Evolutionary conservation across 169 alveolate species (phyloP), one percentile per base, ranked within the genome.

Genomic region (Nephromyces sp.): DNA sequence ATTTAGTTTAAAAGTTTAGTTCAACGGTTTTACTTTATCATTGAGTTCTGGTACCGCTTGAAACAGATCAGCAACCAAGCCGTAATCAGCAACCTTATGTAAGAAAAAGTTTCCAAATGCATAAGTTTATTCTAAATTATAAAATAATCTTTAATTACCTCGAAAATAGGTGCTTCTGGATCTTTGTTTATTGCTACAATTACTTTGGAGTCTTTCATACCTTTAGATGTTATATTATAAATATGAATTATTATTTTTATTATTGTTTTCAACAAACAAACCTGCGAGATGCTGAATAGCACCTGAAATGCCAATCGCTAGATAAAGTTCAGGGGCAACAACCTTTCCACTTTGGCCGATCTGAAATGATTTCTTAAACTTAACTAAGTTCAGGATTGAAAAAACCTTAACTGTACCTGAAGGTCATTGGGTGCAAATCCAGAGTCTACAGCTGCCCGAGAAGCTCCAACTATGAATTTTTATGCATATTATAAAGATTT

Each of bases 311-410:
- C 96, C 96, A 30, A 89, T 87, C 5, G 94, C 94, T 5, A 91
- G 65, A 82, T 91, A 91, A 32, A 89, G 84, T 52, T 89, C 84
- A 3, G 96, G 96, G 0, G 94, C 94, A 28, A 91, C 96, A 24
- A 89, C 92, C 73, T 91, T 91, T 6, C 96, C 96, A 8, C 94
- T 91, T 74, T 91, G 86, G 6, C 96, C 96, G 24, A 91, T 86
- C 85, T 90, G 83, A 24, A 8, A 29, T 4, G 72, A 29, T 4
- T 22, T 21, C 74, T n/a, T 66, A 2, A 21, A 3, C 21, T 35
- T 3, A 5, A 8, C 15, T 2, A 21, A 2, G 2, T 2, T 2
- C 2, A 2, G 4, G 24, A 15, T 62, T n/a, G 74, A 2, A 4
- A 25, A 4, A 3, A 3, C 1, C 22, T 21, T 1, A 2, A 2